phyloP scores from a whole-genome alignment of 148 eudicot genomes.

The Rhododendron simsii region DNA sequence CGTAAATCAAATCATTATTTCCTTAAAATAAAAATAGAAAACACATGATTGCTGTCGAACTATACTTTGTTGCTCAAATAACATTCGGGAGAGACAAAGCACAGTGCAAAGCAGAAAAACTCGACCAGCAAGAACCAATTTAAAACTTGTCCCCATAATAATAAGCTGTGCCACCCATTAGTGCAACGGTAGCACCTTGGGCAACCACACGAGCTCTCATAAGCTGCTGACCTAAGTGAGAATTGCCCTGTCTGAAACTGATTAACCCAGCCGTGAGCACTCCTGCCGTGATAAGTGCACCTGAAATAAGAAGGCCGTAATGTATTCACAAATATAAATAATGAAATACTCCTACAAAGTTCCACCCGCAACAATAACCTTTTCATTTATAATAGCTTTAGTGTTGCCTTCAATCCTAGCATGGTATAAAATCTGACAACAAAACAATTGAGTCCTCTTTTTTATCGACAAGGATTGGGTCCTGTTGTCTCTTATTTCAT shows the following conservation, averaged over 20 bases:
- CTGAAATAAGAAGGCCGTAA: constrained; percentile 23
- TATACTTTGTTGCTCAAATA: background rate
- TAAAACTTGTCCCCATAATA: constrained; percentile 68
- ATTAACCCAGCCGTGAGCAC: constrained; percentile 86
- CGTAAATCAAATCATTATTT: background rate
- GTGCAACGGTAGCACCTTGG: constrained; percentile 94
- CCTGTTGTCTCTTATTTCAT: background rate
- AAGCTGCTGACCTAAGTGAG: constrained; percentile 72
- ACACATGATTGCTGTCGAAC: background rate
- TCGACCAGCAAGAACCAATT: background rate
- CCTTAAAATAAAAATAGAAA: background rate
- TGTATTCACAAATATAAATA: background rate
- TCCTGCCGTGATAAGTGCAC: constrained; percentile 83
- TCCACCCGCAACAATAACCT: background rate
- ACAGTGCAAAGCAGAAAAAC: background rate
- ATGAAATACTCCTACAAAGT: background rate
- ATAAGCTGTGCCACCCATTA: constrained; percentile 81
- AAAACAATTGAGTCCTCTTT: background rate
- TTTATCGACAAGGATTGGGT: background rate
- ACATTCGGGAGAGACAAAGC: background rate
- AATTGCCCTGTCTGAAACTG: constrained; percentile 82
- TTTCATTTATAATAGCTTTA: background rate
- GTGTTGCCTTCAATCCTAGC: background rate
- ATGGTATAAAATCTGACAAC: background rate
- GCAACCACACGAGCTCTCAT: constrained; percentile 93